These are phyloP conservation scores for Trichomonascaceae sp. DNA, from an alignment of 1,139 yeast species.

Conservation along the genomic window DNA sequence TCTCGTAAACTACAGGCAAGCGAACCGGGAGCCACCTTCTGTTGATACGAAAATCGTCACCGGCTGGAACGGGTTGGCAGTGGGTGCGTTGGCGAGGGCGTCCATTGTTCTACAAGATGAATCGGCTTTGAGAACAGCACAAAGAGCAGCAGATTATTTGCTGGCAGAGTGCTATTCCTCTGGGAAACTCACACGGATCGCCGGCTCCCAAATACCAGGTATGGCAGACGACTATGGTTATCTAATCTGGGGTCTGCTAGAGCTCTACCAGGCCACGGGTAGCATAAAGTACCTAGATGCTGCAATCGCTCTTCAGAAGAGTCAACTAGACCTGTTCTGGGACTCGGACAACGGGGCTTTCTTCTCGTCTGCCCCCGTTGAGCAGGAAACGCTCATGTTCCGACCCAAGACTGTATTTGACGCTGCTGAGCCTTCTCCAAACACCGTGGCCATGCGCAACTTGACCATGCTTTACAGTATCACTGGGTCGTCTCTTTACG, in stretches of 20 bases:
- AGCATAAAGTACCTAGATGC: conserved; percentile 18
- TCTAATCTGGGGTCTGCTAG: conserved; percentile 24
- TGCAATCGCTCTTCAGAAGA: conserved; percentile 24
- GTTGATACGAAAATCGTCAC: conserved; percentile 24
- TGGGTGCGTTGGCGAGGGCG: conserved; percentile 26
- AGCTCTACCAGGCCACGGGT: conserved; percentile 24
- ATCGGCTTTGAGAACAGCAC: conserved; percentile 18
- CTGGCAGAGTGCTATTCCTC: conserved; percentile 14
- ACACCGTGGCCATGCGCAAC: conserved; percentile 25
- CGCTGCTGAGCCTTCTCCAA: conserved; percentile 28
- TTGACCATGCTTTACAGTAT: conserved; percentile 19
- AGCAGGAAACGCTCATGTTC: conserved; percentile 17
- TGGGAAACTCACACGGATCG: conserved; percentile 11
- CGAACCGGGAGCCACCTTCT: conserved; percentile 19
- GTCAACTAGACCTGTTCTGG: conserved; percentile 23
- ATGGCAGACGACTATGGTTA: conserved; percentile 28
- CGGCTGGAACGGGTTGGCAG: conserved; percentile 27
- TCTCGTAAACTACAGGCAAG: conserved; percentile 17
- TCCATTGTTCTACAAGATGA: conserved; percentile 10
- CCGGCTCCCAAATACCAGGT: conserved; percentile 9
- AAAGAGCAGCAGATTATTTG: conserved; percentile 18
- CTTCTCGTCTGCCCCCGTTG: conserved; percentile 13
- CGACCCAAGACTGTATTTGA: conserved; percentile 28
- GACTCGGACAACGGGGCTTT: conserved; percentile 25
- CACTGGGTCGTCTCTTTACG: conserved; percentile 14